Percentiles rank a stretch among this genome's conserved stretches.
These are phyloP conservation scores for Saturnispora dispora DNA, from an alignment of 805 yeast species.

Conservation along the genomic window DNA sequence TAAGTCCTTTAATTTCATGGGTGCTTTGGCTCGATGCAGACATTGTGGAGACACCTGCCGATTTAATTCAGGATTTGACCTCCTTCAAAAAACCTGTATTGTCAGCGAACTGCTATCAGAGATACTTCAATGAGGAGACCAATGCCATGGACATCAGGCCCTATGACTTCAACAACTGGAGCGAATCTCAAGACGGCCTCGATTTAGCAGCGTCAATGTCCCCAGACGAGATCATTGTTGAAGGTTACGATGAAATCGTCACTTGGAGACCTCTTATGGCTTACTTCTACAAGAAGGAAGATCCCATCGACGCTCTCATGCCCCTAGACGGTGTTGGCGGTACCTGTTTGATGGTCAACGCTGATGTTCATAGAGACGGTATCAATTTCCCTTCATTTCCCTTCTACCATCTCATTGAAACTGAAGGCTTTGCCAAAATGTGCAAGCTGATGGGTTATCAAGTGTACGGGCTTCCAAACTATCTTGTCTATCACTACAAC, in stretches of 20 bases:
- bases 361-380: conserved; percentile 97
- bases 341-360: conserved; percentile 90
- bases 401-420: conserved; percentile 91
- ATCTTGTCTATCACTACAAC: conserved; percentile 83
- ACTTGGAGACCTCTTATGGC: conserved; percentile 96
- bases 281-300: conserved; percentile 61
- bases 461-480: conserved; percentile 89
- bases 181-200: conserved; percentile 71
- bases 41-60: conserved; percentile 77
- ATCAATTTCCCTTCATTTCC: conserved; percentile 99
- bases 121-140: conserved; percentile 53
- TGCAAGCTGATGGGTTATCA: conserved; percentile 89
- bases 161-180: conserved; percentile 96
- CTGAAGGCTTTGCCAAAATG: conserved; percentile 98
- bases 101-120: conserved; percentile 89
- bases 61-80: conserved; percentile 80
- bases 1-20: conserved; percentile 90
- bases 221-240: conserved; percentile 89
- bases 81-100: conserved; percentile 78
- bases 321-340: conserved; percentile 96
- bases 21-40: conserved; percentile 95
- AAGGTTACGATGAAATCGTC: conserved; percentile 88
- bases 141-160: conserved; percentile 60
- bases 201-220: conserved; percentile 60
- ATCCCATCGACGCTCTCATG: conserved; percentile 55